Base-by-base conservation (phyloP, 176 grass and related monocot genomes). In the Microstegium vimineum region DNA sequence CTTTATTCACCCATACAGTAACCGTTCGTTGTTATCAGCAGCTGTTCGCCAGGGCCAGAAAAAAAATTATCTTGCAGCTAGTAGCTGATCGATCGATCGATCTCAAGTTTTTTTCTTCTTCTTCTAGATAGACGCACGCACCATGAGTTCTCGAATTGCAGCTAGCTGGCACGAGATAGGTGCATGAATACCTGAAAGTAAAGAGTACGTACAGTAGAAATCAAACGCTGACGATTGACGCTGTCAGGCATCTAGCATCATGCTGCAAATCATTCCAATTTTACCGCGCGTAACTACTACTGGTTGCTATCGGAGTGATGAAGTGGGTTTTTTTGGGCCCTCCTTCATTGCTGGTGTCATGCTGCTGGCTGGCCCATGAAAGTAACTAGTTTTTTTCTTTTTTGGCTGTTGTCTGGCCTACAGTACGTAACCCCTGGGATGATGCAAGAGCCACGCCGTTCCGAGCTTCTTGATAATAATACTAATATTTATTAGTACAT, bases 301-400 rank as follows among this genome's bases (percentile, higher is more conserved):
- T n/a, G n/a, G 13, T 4, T 45, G 42, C 42, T 45, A 14, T 45
- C 42, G n/a, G n/a, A n/a, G 31, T 22, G 71, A 72, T 17, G 45
- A 47, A 5, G 43, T 46, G 12, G 2, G 13, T 43, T 46, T 16
- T 5, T 3, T 3, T n/a, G n/a, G n/a, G n/a, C n/a, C 43, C 14
- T 5, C 13, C 13, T 16, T 5, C 43, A 46, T 17, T 62, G 77
- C 59, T 71, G 71, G 15, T 82, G 36, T 86, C 83, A 82, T 32
- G 72, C 4, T 8, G n/a, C n/a, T 38, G 11, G 65, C 17, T 81
- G 87, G 77, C 64, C 83, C 87, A 15, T 54, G 87, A 89, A 77
- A 86, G 83, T 40, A 60, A 82, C 88, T 12, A 35, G 23, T 52
- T 67, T 67, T 38, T 32, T 75, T 22, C 49, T 61, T 52, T 67